These are phyloP conservation scores for Colletotrichum limetticola DNA, from an alignment of 2,329 filamentous ascomycete genomes.

Conservation along the genomic window DNA sequence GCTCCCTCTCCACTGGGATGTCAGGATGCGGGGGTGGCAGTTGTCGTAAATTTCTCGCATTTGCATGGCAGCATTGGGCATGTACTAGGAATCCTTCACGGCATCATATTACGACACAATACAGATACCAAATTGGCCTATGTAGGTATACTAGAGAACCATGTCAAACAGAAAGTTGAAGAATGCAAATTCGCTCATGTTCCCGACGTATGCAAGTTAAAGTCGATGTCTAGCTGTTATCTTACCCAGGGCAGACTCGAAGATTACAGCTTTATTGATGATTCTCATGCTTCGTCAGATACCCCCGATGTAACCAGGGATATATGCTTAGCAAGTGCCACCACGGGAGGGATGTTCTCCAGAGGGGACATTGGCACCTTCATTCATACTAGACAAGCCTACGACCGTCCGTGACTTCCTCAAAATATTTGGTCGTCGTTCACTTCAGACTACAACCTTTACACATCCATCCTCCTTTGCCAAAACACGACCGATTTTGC, in stretches of 20 bases:
- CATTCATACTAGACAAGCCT: neutral
- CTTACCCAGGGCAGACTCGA: neutral
- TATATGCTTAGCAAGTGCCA: too few relatives aligned
- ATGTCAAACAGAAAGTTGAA: constrained; percentile 10
- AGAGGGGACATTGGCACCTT: neutral
- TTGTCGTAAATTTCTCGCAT: constrained; percentile 7
- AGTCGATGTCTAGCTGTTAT: too few relatives aligned
- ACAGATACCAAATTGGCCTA: constrained; percentile 31
- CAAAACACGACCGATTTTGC: neutral
- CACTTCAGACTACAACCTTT: neutral
- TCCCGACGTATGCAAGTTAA: too few relatives aligned
- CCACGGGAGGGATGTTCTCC: too few relatives aligned
- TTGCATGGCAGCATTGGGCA: constrained; percentile 26
- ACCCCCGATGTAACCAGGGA: too few relatives aligned
- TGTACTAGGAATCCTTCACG: constrained; percentile 2
- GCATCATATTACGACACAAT: constrained; percentile 21
- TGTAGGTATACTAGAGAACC: constrained; percentile 23
- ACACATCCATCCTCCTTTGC: too few relatives aligned
- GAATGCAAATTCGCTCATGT: neutral
- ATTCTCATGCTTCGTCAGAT: too few relatives aligned
- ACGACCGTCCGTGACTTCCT: neutral
- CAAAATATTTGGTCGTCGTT: neutral
- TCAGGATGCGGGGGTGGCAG: neutral
- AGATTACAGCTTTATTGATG: neutral
- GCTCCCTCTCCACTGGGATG: neutral